These are phyloP conservation scores for Beauveria medogensis DNA, from an alignment of 2,329 filamentous ascomycete genomes.

Conservation along the genomic window DNA sequence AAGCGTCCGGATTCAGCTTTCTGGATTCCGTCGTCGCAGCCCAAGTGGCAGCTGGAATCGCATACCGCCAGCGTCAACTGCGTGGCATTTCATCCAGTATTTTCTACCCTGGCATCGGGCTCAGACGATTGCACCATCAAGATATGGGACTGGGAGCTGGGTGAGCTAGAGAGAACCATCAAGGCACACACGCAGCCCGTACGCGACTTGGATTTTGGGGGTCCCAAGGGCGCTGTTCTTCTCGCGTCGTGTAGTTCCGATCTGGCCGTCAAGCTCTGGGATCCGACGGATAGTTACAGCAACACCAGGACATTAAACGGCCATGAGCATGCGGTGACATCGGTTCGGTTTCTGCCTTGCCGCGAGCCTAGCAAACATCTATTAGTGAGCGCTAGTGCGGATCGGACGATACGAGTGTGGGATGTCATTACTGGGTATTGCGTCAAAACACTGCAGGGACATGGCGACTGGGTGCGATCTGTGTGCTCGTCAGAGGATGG, in stretches of 20 bases:
- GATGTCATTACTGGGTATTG: conserved; percentile 90
- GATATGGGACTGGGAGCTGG: conserved; percentile 94
- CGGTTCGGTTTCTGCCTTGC: conserved; percentile 76
- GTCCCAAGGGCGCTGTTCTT: conserved; percentile 63
- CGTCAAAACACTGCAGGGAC: conserved; percentile 75
- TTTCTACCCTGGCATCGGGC: conserved; percentile 81
- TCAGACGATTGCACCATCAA: conserved; percentile 93
- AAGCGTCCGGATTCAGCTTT: conserved; percentile 67
- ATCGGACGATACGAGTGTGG: conserved; percentile 82
- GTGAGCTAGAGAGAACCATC: conserved; percentile 80
- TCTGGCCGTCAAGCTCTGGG: conserved; percentile 90
- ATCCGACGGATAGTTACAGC: conserved; percentile 85
- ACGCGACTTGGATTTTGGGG: conserved; percentile 82
- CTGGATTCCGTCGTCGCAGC: conserved; percentile 75
- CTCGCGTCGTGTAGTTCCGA: conserved; percentile 71
- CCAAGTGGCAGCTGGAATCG: conserved; percentile 74
- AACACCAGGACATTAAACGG: conserved; percentile 86
- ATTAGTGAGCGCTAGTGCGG: conserved; percentile 76
- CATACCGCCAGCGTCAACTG: conserved; percentile 77
- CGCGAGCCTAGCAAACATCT: conserved; percentile 73
- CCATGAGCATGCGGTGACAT: conserved; percentile 85
- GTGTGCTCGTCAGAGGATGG: conserved; percentile 78
- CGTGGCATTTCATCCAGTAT: conserved; percentile 86
- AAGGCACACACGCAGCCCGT: conserved; percentile 90
- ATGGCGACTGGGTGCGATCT: conserved; percentile 82